Conservation (phyloP, 2,329 filamentous ascomycete species). For the Tolypocladium tropicale region DNA sequence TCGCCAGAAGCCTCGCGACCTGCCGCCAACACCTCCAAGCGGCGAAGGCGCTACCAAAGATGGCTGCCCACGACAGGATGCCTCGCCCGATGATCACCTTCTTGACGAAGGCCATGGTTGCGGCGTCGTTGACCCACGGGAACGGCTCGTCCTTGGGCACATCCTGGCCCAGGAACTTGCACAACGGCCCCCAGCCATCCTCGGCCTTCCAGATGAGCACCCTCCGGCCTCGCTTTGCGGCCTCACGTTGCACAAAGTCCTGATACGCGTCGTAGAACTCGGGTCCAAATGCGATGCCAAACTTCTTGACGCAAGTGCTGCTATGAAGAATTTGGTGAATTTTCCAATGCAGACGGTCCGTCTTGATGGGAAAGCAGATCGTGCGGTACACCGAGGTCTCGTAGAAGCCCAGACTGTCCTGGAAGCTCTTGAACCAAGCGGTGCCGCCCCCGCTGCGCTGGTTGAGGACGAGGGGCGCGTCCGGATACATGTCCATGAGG, state of each 20-base stretch:
- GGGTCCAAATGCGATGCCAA: slow-evolving; percentile 2
- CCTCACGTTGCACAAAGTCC: slow-evolving; percentile 15
- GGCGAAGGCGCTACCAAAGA: slow-evolving; percentile 3
- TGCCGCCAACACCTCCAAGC: slow-evolving; percentile 3
- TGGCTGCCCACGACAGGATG: slow-evolving; percentile 5
- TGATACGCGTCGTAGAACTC: slow-evolving; percentile 12
- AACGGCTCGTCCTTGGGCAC: slow-evolving; percentile 22
- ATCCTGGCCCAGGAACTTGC: slow-evolving; percentile 24
- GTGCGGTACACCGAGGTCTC: slow-evolving; percentile 13
- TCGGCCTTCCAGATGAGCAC: slow-evolving; percentile 16
- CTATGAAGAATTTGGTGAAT: slow-evolving; percentile 7
- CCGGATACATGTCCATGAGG: slow-evolving; percentile 27
- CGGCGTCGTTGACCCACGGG: slow-evolving; percentile 19
- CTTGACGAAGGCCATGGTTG: slow-evolving; percentile 7
- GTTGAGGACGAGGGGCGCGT: slow-evolving; percentile 22
- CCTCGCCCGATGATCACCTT: slow-evolving; percentile 6
- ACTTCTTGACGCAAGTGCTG: slow-evolving; percentile 3
- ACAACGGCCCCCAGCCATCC: slow-evolving; percentile 33
- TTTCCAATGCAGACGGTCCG: slow-evolving; percentile 17
- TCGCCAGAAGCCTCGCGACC: background rate
- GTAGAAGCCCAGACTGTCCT: slow-evolving; percentile 17
- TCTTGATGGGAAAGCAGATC: slow-evolving; percentile 13
- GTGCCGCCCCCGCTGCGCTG: slow-evolving; percentile 12
- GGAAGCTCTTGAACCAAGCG: slow-evolving; percentile 16
- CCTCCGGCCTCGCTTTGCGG: slow-evolving; percentile 16